Base-by-base conservation (phyloP, 2,329 filamentous ascomycete species). In the Diaporthe sp. region DNA sequence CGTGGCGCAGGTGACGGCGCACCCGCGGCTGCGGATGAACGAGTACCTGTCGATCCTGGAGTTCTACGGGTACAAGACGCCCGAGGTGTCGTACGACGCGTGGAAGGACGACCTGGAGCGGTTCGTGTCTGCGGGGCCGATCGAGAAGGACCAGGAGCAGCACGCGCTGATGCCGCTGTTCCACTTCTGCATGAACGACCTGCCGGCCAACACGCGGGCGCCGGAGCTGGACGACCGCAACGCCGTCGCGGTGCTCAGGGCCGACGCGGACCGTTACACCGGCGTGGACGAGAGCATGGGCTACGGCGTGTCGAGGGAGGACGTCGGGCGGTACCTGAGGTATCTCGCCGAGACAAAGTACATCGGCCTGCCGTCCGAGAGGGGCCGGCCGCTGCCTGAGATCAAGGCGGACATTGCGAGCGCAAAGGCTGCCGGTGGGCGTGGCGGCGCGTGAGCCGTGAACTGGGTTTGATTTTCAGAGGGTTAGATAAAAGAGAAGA, bases 1-100 rank as follows among this genome's bases (percentile, higher is more conserved):
- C 76, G 94, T 98, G 7, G 89, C 92, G 1, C 95, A 98, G 79
- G 92, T 97, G 65, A 97, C 95, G 1, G 91, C 90, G 3, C 94
- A 96, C 82, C 95, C 95, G 2, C 89, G 95, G 22, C 89, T 97
- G 55, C 91, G 91, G 3, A 93, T 96, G 88, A 95, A 93, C 84
- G 89, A 95, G 82, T 98, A 92, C 84, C 88, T 97, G n/a, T 89
- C 89, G 28, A 87, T 90, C 0, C 87, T 98, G 10, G 89, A 93
- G 81, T 88, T 87, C 28, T 97, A 94, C 82, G 95, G 95, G 37
- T 98, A 95, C 84, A 82, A 88, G 37, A 90, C 92, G 0, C 91
- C 93, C 0, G 88, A 92, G 77, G 88, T 94, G 3, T 85, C 89
- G 49, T 97, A 97, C 81, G 83, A 89, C 3, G 86, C 89, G 9